These are phyloP conservation scores for Apiospora arundinis DNA, from an alignment of 2,329 filamentous ascomycete genomes.

Conservation along the genomic window DNA sequence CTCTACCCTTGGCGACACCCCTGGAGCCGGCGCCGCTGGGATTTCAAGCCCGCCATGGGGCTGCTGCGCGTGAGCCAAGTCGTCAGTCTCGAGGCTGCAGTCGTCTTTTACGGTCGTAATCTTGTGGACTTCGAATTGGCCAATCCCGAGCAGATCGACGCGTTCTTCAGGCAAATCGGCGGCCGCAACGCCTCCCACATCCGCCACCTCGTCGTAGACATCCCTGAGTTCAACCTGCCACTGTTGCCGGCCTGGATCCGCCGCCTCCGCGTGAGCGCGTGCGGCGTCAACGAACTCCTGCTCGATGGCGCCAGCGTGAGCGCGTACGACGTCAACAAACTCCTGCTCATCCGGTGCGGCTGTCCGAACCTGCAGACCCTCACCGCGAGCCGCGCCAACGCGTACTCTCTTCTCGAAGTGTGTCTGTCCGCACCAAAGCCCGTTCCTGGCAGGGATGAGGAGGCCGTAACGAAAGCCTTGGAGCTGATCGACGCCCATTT, in stretches of 20 bases:
- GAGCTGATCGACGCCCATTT: not conserved
- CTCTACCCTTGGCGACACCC: no score
- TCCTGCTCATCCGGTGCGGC: not conserved
- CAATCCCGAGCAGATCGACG: not conserved
- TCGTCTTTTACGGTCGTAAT: not conserved
- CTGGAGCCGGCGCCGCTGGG: no score
- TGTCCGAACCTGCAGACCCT: not conserved
- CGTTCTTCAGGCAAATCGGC: not conserved
- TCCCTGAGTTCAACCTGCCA: not conserved
- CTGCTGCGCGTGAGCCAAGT: not conserved
- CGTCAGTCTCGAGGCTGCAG: not conserved
- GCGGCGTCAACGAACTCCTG: not conserved
- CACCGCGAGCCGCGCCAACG: no score
- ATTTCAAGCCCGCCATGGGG: not conserved
- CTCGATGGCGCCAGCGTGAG: no score
- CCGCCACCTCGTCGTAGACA: not conserved
- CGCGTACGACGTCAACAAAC: not conserved
- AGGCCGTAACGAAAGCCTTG: not conserved
- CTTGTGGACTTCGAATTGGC: not conserved
- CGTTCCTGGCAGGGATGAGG: no score
- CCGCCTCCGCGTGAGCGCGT: no score
- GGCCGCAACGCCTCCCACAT: not conserved
- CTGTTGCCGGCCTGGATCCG: no score
- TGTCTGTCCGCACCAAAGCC: no score
- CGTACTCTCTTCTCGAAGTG: no score